Evolutionary conservation across 306 rosid species (phyloP), one percentile per base, ranked within the genome.

Genomic region (Delonix regia): DNA sequence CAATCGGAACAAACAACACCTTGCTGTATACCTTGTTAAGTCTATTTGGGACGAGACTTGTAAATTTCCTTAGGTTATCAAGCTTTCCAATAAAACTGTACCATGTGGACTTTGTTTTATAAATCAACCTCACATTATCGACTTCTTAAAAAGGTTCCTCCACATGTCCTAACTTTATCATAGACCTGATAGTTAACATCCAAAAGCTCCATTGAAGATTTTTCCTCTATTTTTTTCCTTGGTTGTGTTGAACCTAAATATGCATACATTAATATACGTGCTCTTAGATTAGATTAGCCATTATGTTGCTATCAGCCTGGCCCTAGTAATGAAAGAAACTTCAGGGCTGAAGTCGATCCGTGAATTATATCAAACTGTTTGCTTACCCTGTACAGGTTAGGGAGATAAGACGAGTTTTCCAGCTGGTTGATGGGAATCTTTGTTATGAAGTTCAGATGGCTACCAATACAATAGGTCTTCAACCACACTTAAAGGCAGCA

Each of bases 361-460:
- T 24, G n/a, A 51, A 51, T 51, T n/a, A 28, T 30, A 60, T 15
- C 62, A 49, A 57, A 33, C 48, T 2, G 3, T 25, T 27, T 38
- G 25, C 44, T 45, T 52, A 36, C 21, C 68, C 16, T 24, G 59
- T 6, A n/a, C 83, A 93, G 97, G 98, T 91, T 82, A 88, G 39
- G 67, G 88, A 90, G 82, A 93, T 87, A 55, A 61, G 63, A 73
- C 80, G 98, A 74, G 73, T 76, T 79, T 89, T 89, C 51, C 72
- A 81, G 85, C 38, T 91, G 25, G 87, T 81, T 80, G 91, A 88
- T 57, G 93, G 84, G 61, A 80, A 66, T 59, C 86, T 93, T 71
- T 74, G 86, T 52, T 93, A 93, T 61, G 91, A 83, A 33, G 92
- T 93, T 88, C 84, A 88, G 81, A 89, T 93, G 95, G 92, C 98